Conservation (phyloP, 345 rosid species). For the Acer saccharum region DNA sequence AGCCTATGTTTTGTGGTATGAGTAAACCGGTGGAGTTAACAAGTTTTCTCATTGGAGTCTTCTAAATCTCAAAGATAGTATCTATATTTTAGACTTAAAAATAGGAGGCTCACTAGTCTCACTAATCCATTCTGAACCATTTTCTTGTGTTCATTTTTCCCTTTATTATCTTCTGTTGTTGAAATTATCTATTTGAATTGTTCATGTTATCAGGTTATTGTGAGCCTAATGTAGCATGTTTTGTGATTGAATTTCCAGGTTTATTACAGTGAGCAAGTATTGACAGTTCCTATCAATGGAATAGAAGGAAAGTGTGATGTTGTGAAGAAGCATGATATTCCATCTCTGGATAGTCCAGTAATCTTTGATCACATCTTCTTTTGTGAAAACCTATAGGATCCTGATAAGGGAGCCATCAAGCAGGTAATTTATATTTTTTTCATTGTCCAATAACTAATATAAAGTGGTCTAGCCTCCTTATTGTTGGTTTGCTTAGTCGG, state of each 20-base stretch:
- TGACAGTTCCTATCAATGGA: conserved; percentile 34
- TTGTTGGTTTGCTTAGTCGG: neutral
- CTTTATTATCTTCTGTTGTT: neutral
- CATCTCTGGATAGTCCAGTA: conserved; percentile 6
- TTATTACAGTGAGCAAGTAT: conserved; percentile 62
- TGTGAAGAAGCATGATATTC: conserved; percentile 65
- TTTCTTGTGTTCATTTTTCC: neutral
- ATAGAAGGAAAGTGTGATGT: conserved; percentile 84
- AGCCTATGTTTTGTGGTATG: neutral
- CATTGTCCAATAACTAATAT: neutral
- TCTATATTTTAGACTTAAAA: too few species aligned
- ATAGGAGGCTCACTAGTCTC: too few species aligned
- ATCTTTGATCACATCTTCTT: too few species aligned
- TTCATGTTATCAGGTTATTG: conserved; percentile 10
- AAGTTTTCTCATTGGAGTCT: too few species aligned
- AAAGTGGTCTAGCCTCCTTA: conserved; percentile 38
- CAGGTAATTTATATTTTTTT: conserved; percentile 48
- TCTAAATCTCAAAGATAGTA: too few species aligned
- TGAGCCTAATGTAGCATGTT: conserved; percentile 26
- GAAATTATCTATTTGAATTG: neutral
- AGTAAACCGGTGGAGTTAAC: too few species aligned
- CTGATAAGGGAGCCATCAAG: conserved; percentile 9
- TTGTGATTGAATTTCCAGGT: conserved; percentile 52
- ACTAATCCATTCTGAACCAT: neutral
- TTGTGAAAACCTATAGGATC: too few species aligned